A percentile compares a stretch with the other conserved stretches of the same genome.
phyloP scores from a whole-genome alignment of 495 filamentous ascomycete species.

The Niebla homalea region DNA sequence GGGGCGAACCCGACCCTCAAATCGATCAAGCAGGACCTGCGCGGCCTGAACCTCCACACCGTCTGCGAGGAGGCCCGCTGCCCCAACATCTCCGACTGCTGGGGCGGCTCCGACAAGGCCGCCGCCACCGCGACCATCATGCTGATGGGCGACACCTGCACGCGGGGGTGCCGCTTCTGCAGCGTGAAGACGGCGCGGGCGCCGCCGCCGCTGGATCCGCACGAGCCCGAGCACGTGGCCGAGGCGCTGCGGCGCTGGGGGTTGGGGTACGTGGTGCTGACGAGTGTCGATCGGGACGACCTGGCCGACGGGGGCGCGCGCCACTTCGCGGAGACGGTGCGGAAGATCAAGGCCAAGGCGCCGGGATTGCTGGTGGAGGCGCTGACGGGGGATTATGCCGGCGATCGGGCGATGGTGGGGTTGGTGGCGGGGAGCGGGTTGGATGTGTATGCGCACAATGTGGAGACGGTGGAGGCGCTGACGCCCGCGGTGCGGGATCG shows the following conservation, averaged over 20 bases:
- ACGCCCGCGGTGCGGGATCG: slow-evolving; percentile 85
- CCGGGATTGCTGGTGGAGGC: slow-evolving; percentile 86
- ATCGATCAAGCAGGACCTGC: slow-evolving; percentile 82
- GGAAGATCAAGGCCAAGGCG: slow-evolving; percentile 82
- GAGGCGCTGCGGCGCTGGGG: slow-evolving; percentile 90
- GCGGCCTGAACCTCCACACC: slow-evolving; percentile 81
- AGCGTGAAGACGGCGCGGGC: slow-evolving; percentile 75
- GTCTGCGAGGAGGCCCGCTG: slow-evolving; percentile 97
- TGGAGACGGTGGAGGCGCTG: slow-evolving; percentile 86
- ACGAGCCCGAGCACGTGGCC: slow-evolving; percentile 93
- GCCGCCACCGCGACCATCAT: slow-evolving; percentile 96
- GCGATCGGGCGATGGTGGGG: slow-evolving; percentile 69
- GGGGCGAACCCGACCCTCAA: slow-evolving; percentile 57
- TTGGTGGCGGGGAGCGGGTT: slow-evolving; percentile 75
- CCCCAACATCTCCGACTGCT: slow-evolving; percentile 95
- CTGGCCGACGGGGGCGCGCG: slow-evolving; percentile 72
- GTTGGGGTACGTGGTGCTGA: slow-evolving; percentile 88
- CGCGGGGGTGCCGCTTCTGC: slow-evolving; percentile 92
- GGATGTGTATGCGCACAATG: slow-evolving; percentile 94
- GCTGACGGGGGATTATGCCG: slow-evolving; percentile 78
- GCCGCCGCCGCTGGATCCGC: slow-evolving; percentile 77
- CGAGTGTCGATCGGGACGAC: slow-evolving; percentile 87
- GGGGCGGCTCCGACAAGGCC: slow-evolving; percentile 79
- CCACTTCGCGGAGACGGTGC: slow-evolving; percentile 91
- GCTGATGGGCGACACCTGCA: slow-evolving; percentile 98